Evolutionary conservation across 2,329 filamentous ascomycete species (phyloP).

Genomic region (Akanthomyces muscarius): DNA sequence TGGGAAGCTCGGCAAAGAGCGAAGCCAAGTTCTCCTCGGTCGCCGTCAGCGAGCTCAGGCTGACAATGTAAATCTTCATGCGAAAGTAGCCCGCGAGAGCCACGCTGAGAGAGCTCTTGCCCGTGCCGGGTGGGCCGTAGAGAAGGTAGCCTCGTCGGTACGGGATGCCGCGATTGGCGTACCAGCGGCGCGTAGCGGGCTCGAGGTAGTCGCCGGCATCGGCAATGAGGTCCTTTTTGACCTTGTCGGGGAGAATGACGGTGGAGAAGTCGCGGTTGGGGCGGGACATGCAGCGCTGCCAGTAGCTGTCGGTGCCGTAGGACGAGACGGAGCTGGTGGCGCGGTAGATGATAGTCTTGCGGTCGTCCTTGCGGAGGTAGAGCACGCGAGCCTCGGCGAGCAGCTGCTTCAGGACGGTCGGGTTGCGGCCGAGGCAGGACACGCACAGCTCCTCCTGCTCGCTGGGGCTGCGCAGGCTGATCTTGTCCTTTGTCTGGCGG

Average conservation of each 20-base stretch:
- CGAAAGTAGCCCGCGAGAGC: slow-evolving; percentile 67
- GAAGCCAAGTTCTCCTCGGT: slow-evolving; percentile 61
- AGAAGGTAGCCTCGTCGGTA: slow-evolving; percentile 82
- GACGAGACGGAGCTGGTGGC: slow-evolving; percentile 42
- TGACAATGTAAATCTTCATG: slow-evolving; percentile 69
- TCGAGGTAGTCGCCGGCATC: slow-evolving; percentile 62
- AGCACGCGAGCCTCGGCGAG: slow-evolving; percentile 53
- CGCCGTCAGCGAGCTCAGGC: slow-evolving; percentile 57
- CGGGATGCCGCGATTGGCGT: slow-evolving; percentile 77
- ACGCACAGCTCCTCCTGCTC: slow-evolving; percentile 57
- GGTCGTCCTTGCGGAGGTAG: slow-evolving; percentile 55
- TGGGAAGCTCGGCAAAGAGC: slow-evolving; percentile 64
- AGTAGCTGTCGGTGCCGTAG: slow-evolving; percentile 41
- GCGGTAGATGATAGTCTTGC: slow-evolving; percentile 63
- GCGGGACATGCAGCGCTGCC: slow-evolving; percentile 61
- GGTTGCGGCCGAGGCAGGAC: slow-evolving; percentile 59
- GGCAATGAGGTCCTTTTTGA: slow-evolving; percentile 55
- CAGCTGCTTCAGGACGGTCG: slow-evolving; percentile 57
- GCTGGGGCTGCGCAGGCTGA: slow-evolving; percentile 37
- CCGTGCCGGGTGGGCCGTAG: slow-evolving; percentile 74
- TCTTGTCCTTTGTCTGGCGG: slow-evolving; percentile 43
- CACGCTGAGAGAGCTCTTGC: slow-evolving; percentile 69
- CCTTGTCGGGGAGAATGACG: slow-evolving; percentile 58
- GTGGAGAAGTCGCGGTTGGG: slow-evolving; percentile 60
- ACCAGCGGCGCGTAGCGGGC: slow-evolving; percentile 67